Evolutionary conservation across 2,329 filamentous ascomycete species (phyloP), one percentile per base, ranked within the genome.

Genomic region (Cyphellophora attinorum): DNA sequence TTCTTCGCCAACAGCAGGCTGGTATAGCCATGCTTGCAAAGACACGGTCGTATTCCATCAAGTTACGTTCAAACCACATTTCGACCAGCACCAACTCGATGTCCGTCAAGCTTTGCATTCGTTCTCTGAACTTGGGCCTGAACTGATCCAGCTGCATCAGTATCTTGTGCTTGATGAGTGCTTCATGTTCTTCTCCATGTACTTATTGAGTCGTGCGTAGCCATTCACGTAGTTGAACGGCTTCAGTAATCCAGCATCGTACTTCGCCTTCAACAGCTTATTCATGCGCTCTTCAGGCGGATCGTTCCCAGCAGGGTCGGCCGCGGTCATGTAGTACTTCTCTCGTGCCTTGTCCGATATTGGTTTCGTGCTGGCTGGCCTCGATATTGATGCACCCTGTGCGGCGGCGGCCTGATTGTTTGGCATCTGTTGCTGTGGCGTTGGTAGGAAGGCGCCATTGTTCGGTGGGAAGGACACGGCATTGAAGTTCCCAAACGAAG

Each of bases 1-100:
- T 98, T 52, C 91, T 73, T 51, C 91, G 74, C 91, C 91, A 98
- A 57, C 89, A 93, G 60, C 91, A 98, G 11, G 91, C 91, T 0
- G 91, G 91, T 42, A 98, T 89, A 2, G 91, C 91, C 91, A 98
- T 98, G 57, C 86, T 93, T 2, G 91, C 91, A 64, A 98, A 98
- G 2, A 98, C 88, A 19, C 91, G 85, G 53, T 98, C 91, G 51
- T 96, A 96, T 55, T 96, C 91, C 82, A 96, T 91, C 48, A 98
- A 64, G 44, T 84, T 91, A 51, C 82, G 78, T 59, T 98, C 91
- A n/a, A 54, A 96, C 89, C 91, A 96, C 85, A 96, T 95, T 61
- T 98, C 91, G 8, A 96, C 89, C 39, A 88, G 77, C 17, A 96
- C 80, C 16, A 98, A 74, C 59, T 98, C 85, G 56, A 95, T 83